A percentile compares a stretch with the other conserved stretches of the same genome.
Evolutionary conservation across 805 yeast species (phyloP).

Genomic region (Ogataea kodamae): DNA sequence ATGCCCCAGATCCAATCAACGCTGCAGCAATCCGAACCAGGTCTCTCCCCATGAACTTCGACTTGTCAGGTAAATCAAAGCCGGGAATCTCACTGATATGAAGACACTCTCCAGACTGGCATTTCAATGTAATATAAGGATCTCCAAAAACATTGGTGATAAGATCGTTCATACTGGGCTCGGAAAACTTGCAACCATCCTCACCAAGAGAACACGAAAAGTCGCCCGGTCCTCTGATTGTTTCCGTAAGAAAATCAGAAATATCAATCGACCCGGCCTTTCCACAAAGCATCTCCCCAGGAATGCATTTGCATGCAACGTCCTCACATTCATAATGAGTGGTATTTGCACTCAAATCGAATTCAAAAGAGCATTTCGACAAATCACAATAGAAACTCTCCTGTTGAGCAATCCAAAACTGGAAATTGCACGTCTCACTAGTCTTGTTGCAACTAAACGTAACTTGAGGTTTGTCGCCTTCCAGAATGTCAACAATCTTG

Average conservation of each 20-base stretch:
- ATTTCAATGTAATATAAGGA: conserved; percentile 74
- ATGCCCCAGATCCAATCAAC: conserved; percentile 40
- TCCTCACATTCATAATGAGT: conserved; percentile 76
- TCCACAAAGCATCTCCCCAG: conserved; percentile 92
- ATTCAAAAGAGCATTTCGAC: conserved; percentile 64
- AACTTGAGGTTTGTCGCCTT: conserved; percentile 84
- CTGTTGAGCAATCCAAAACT: conserved; percentile 89
- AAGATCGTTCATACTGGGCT: conserved; percentile 93
- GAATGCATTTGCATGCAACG: conserved; percentile 84
- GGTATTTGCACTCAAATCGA: conserved; percentile 56
- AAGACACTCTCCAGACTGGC: conserved; percentile 86
- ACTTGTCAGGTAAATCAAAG: conserved; percentile 61
- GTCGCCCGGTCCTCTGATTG: conserved; percentile 91
- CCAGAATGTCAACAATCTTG: conserved; percentile 75
- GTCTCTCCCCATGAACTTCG: conserved; percentile 42
- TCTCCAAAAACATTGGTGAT: conserved; percentile 94
- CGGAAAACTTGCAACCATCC: conserved; percentile 74
- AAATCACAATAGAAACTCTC: conserved; percentile 92
- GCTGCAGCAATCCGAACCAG: conserved; percentile 44
- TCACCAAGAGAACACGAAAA: conserved; percentile 70
- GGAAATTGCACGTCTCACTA: conserved; percentile 71
- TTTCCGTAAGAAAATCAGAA: conserved; percentile 85
- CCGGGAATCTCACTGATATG: conserved; percentile 95
- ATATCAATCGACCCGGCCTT: conserved; percentile 91
- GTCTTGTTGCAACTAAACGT: conserved; percentile 83